These are phyloP conservation scores for Aspergillus ochraceus DNA, from an alignment of 2,329 filamentous ascomycete species.

Conservation along the genomic window DNA sequence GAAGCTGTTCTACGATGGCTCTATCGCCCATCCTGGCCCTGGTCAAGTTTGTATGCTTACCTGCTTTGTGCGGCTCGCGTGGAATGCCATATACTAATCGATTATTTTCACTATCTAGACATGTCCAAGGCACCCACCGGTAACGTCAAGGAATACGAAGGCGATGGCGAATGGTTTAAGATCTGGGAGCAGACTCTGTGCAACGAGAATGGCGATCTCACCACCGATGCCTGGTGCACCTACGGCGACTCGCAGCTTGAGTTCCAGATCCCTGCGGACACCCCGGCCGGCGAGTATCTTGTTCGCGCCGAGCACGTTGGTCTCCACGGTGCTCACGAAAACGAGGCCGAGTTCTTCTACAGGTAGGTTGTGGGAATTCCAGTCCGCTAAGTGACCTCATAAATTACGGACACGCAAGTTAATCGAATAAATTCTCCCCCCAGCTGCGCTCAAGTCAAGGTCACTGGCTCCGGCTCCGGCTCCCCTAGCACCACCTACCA, in stretches of 20 bases:
- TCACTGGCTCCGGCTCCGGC: slow-evolving; percentile 44
- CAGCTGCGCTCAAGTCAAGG: slow-evolving; percentile 41
- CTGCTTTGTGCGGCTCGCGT: too few relatives aligned
- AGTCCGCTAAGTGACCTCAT: too few relatives aligned
- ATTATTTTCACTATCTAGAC: neutral
- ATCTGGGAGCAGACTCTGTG: slow-evolving; percentile 21
- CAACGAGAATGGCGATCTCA: slow-evolving; percentile 14
- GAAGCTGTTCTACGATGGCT: slow-evolving; percentile 15
- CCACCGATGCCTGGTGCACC: slow-evolving; percentile 17
- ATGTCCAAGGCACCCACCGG: slow-evolving; percentile 19
- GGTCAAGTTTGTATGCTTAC: slow-evolving; percentile 17
- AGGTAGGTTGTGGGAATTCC: slow-evolving; percentile 27
- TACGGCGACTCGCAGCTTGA: slow-evolving; percentile 13
- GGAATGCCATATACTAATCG: too few relatives aligned
- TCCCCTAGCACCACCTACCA: slow-evolving; percentile 10
- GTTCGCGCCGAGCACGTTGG: slow-evolving; percentile 52
- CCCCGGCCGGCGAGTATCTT: slow-evolving; percentile 51
- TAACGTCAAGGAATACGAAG: slow-evolving; percentile 20
- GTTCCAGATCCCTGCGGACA: slow-evolving; percentile 44
- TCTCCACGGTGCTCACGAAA: slow-evolving; percentile 44
- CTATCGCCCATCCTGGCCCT: slow-evolving; percentile 17
- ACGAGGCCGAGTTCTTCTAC: slow-evolving; percentile 50
- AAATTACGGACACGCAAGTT: too few relatives aligned
- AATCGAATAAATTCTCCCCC: neutral
- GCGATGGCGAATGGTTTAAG: slow-evolving; percentile 26